Evolutionary conservation across 208 protist species (phyloP), one percentile per base, ranked within the genome.

Genomic region (Vickermania ingenoplastis): DNA sequence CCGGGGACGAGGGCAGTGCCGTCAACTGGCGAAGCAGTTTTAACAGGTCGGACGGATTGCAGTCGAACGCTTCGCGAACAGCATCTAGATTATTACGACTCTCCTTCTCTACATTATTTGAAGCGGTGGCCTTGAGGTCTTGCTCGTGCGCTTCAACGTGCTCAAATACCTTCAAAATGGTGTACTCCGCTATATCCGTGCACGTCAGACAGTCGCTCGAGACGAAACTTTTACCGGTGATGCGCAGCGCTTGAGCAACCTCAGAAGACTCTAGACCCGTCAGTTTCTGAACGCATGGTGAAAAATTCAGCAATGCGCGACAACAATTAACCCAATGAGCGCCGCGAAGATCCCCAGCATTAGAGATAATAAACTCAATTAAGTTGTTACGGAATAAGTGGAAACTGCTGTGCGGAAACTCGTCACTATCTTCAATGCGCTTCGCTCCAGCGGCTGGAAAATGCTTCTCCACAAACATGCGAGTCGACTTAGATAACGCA

Each of bases 261-360:
- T 54, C 21, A 27, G 21, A 13, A 7, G 50, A 17, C 11, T 54
- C 50, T 7, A 54, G 50, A 17, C 50, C 50, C 23, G 5, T 21
- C n/a, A 54, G 21, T 27, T 26, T 5, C 24, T 54, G 50, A 25
- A 75, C 51, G 54, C 86, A 78, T 4, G 22, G 26, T 0, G 89
- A 84, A 51, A 95, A 95, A 68, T 88, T 68, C 30, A 84, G 61
- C 31, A 92, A 73, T 11, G 89, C 84, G 1, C 89, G 79, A 0
- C 74, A 71, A 14, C 88, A 67, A 63, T 92, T 92, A 24, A 91
- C 68, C 84, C 85, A 92, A 55, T 95, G 84, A 0, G 71, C 85
- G 0, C 84, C 84, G 28, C 83, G 85, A 49, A 95, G 68, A 7
- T 74, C 55, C 11, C 71, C n/a, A n/a, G 54, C 69, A 61, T 95